These are phyloP conservation scores for Mycena sp. DNA, from an alignment of 1,284 basidiomycete genomes.

Conservation along the genomic window DNA sequence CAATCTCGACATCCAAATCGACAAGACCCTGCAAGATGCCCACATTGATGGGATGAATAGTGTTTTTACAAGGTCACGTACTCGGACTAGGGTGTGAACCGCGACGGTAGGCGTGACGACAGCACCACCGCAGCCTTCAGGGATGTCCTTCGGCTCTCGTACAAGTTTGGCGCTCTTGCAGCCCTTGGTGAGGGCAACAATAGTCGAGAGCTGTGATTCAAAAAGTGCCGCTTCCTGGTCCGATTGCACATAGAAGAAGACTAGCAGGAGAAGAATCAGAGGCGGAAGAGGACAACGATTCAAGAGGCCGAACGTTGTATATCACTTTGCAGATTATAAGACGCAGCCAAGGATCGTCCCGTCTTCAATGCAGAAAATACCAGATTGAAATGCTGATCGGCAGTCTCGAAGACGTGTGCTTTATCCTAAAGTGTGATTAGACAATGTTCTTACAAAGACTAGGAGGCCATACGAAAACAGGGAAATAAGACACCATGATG, in stretches of 20 bases:
- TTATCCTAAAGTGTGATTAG: conserved; percentile 55
- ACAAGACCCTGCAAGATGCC: conserved; percentile 76
- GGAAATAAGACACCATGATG: conserved; percentile 91
- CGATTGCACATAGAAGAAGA: conserved; percentile 81
- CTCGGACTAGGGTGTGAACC: conserved; percentile 86
- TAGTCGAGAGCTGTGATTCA: conserved; percentile 77
- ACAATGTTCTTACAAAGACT: neutral
- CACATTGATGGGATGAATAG: neutral
- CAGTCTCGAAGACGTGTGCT: conserved; percentile 76
- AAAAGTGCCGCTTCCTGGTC: conserved; percentile 75
- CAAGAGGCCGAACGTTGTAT: conserved; percentile 72
- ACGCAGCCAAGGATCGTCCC: conserved; percentile 87
- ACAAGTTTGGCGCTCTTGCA: conserved; percentile 80
- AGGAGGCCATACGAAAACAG: conserved; percentile 69
- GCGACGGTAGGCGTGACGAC: conserved; percentile 82
- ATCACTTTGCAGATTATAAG: conserved; percentile 92
- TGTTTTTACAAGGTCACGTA: conserved; percentile 47
- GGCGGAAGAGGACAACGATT: neutral
- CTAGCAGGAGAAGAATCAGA: conserved; percentile 50
- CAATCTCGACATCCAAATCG: conserved; percentile 85
- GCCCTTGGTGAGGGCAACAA: conserved; percentile 89
- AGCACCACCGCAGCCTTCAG: conserved; percentile 88
- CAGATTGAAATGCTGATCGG: conserved; percentile 87
- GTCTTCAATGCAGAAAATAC: conserved; percentile 85
- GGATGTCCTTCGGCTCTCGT: conserved; percentile 68